A percentile compares a stretch with the other conserved stretches of the same genome.
phyloP scores from a whole-genome alignment of 2,329 filamentous ascomycete species.

The Trichoderma harzianum region DNA sequence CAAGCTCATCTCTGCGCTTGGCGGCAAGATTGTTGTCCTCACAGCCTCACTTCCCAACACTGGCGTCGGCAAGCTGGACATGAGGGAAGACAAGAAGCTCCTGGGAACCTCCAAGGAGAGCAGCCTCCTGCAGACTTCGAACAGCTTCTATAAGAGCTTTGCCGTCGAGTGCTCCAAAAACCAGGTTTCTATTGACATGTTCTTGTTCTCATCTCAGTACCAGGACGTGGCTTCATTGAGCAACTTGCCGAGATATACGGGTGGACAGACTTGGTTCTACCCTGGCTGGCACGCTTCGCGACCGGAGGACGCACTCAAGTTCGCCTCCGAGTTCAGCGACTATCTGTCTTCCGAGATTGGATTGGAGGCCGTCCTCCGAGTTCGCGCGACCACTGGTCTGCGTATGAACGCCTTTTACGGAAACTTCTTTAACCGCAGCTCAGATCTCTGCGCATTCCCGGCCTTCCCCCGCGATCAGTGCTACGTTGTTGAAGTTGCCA shows the following conservation, averaged over 20 bases:
- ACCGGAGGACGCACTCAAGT: conserved; percentile 94
- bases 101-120: conserved; percentile 92
- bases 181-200: conserved; percentile 98
- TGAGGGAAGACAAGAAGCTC: conserved; percentile 94
- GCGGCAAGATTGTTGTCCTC: conserved; percentile 90
- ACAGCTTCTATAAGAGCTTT: conserved; percentile 98
- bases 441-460: conserved; percentile 95
- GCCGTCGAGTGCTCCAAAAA: conserved; percentile 98
- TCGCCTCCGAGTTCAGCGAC: conserved; percentile 93
- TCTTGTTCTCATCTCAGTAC: conserved; percentile 92
- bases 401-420: conserved; percentile 98
- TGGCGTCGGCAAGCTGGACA: conserved; percentile 83
- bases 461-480: conserved; percentile 96
- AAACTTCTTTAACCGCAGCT: conserved; percentile 98
- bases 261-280: conserved; percentile 98
- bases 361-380: conserved; percentile 89
- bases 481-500: conserved; percentile 96
- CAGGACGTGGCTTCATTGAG: conserved; percentile 96
- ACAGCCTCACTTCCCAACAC: conserved; percentile 87
- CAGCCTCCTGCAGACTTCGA: conserved; percentile 81
- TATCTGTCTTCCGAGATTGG: conserved; percentile 97
- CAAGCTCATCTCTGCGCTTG: conserved; percentile 90
- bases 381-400: conserved; percentile 89
- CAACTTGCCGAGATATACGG: conserved; percentile 92
- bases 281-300: conserved; percentile 95